phyloP scores from a whole-genome alignment of 2,329 filamentous ascomycete genomes.

The Knufia petricola region DNA sequence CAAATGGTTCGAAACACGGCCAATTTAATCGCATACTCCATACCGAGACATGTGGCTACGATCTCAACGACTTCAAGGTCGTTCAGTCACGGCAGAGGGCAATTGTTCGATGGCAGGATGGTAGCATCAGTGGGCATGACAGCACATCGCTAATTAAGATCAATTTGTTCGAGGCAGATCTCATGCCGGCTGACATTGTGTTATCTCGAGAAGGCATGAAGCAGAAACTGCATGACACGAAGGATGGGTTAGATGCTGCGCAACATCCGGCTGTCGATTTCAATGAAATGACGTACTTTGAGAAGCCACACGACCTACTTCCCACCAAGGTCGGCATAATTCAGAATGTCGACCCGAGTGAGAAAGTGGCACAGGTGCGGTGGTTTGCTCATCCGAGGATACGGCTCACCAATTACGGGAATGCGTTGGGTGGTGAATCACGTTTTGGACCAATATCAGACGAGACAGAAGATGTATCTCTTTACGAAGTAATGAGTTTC shows the following conservation, averaged over 20 bases:
- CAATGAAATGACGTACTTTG: conserved; percentile 23
- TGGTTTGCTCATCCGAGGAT: conserved; percentile 42
- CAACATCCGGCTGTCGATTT: conserved; percentile 12
- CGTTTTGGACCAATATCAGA: conserved; percentile 35
- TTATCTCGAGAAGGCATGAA: conserved; percentile 35
- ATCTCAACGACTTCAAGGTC: conserved; percentile 49
- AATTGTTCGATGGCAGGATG: conserved; percentile 51
- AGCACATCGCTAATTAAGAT: conserved; percentile 33
- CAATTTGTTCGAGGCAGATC: conserved; percentile 39
- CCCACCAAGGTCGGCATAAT: conserved; percentile 47
- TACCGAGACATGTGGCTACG: conserved; percentile 44
- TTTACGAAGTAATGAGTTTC: conserved; percentile 48
- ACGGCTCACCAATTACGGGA: conserved; percentile 27
- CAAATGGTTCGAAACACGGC: conserved; percentile 29
- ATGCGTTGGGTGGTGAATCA: conserved; percentile 34
- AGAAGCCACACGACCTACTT: conserved; percentile 25
- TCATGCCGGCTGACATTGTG: conserved; percentile 50
- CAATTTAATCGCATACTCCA: conserved; percentile 37
- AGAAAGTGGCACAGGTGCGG: conserved; percentile 46
- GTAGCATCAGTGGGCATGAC: conserved; percentile 38
- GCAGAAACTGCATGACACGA: conserved; percentile 9
- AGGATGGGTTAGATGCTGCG: conserved; percentile 4
- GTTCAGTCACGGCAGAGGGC: conserved; percentile 41
- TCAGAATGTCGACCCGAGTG: conserved; percentile 45
- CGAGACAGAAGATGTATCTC: conserved; percentile 42